Conservation (phyloP, 176 grass and related monocot species). For the Eragrostis nindensis region DNA sequence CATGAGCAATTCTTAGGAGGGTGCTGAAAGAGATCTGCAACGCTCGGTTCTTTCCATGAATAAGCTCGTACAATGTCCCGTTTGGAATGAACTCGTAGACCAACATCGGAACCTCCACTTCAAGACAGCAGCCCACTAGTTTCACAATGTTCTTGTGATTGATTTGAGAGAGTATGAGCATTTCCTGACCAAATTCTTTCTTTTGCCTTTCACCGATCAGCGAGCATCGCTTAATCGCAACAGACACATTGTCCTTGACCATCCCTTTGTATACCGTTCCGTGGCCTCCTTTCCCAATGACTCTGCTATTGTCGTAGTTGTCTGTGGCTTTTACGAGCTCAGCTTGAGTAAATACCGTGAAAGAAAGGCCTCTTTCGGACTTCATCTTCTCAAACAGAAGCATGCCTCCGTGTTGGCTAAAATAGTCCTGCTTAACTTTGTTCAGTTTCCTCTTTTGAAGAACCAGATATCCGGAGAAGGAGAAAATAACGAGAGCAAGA, state of each 20-base stretch:
- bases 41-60: conserved; percentile 40
- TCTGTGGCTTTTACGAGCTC: conserved; percentile 46
- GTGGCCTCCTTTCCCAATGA: conserved; percentile 51
- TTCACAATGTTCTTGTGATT: conserved; percentile 50
- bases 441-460: conserved; percentile 22
- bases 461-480: neutral
- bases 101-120: conserved; percentile 46
- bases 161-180: conserved; percentile 45
- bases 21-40: conserved; percentile 22
- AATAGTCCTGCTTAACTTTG: conserved; percentile 41
- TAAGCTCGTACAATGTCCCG: conserved; percentile 25
- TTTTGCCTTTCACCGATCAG: conserved; percentile 34
- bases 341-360: conserved; percentile 42
- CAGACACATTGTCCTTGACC: neutral
- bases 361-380: conserved; percentile 32
- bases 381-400: conserved; percentile 46
- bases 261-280: conserved; percentile 49
- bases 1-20: conserved; percentile 42
- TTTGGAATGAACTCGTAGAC: conserved; percentile 42
- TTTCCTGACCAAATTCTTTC: conserved; percentile 45
- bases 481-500: conserved; percentile 5
- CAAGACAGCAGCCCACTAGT: conserved; percentile 38
- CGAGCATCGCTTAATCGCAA: conserved; percentile 36
- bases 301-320: conserved; percentile 41
- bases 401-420: conserved; percentile 33